A percentile compares a stretch with the other conserved stretches of the same genome.
Evolutionary conservation across 2,329 filamentous ascomycete species (phyloP).

Genomic region (Botrytis paeoniae): DNA sequence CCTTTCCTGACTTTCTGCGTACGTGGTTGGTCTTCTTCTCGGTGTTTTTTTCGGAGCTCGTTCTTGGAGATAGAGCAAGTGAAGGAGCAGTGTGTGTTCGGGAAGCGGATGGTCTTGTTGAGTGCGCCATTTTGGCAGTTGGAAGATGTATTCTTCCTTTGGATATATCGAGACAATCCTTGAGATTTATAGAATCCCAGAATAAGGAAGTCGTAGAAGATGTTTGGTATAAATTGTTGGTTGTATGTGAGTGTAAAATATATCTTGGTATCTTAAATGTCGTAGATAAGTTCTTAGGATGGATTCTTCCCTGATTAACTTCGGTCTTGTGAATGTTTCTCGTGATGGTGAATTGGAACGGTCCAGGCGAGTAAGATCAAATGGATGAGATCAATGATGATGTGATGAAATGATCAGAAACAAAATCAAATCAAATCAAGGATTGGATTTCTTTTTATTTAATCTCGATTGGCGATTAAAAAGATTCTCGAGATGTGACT

Average conservation of each 20-base stretch:
- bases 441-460: background rate
- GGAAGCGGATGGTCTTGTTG: conserved; percentile 30
- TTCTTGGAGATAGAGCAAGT: conserved; percentile 29
- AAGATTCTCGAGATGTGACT: background rate
- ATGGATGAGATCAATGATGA: background rate
- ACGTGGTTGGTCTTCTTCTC: conserved; percentile 21
- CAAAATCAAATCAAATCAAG: background rate
- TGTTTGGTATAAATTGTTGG: background rate
- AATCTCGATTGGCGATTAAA: background rate
- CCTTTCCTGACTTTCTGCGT: conserved; percentile 33
- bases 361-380: conserved; percentile 5
- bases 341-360: conserved; percentile 10
- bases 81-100: conserved; percentile 24
- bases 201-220: background rate
- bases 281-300: background rate
- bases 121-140: conserved; percentile 32
- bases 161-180: background rate
- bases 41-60: conserved; percentile 24
- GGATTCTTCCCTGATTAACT: background rate
- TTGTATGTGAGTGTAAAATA: background rate
- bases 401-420: conserved; percentile 1
- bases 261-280: background rate
- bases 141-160: conserved; percentile 5
- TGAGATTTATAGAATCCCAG: background rate
- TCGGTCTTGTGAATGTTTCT: conserved; percentile 19